Evolutionary conservation across 2,329 filamentous ascomycete genomes (phyloP).

Genomic region (Colletotrichum tropicale): DNA sequence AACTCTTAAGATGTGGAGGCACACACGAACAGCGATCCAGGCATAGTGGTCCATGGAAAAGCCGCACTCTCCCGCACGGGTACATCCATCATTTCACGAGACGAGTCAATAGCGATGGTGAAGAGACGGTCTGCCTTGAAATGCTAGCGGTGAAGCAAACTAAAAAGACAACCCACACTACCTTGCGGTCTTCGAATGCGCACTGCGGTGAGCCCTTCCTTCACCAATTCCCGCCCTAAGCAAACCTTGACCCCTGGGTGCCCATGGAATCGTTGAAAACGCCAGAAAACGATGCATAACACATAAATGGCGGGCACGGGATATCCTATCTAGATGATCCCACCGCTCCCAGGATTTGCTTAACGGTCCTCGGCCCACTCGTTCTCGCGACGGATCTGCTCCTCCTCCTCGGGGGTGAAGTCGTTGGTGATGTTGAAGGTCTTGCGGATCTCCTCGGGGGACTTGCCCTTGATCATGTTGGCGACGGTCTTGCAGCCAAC

Average conservation of each 20-base stretch:
- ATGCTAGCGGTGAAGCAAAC: neutral
- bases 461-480: constrained; percentile 99
- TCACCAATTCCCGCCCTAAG: constrained; percentile 2
- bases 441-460: constrained; percentile 97
- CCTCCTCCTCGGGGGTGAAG: constrained; percentile 98
- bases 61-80: neutral
- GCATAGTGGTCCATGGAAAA: neutral
- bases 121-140: neutral
- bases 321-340: neutral
- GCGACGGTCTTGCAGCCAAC: constrained; percentile 99
- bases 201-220: neutral
- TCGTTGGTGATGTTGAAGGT: constrained; percentile 99
- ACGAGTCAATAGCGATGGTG: neutral
- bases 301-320: neutral
- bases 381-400: constrained; percentile 93
- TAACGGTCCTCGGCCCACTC: constrained; percentile 89
- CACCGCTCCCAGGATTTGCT: constrained; percentile 22
- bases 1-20: neutral
- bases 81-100: neutral
- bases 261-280: constrained; percentile 7
- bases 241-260: constrained; percentile 5
- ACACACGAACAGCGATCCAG: neutral
- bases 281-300: constrained; percentile 19
- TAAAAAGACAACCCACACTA: neutral
- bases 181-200: neutral